Evolutionary conservation across 768 basidiomycete genomes (phyloP).

Genomic region (Podaxis rugospora): DNA sequence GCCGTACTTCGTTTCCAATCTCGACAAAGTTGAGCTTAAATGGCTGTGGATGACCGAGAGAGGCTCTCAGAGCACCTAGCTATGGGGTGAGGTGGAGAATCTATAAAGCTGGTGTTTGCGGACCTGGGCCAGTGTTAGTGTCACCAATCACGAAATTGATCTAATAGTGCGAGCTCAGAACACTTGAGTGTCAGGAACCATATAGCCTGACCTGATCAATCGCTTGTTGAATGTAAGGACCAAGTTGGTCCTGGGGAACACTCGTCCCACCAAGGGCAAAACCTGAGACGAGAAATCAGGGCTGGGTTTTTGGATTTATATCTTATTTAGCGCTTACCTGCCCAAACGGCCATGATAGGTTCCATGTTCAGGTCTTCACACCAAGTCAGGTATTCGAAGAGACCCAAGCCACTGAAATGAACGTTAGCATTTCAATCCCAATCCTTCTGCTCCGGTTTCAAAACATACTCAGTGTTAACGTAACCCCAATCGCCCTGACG

Average conservation of each 20-base stretch:
- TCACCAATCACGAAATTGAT: constrained; percentile 62
- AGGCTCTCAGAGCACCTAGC: constrained; percentile 45
- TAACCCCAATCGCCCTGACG: constrained; percentile 60
- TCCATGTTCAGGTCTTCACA: constrained; percentile 58
- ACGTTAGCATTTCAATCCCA: neutral
- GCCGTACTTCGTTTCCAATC: constrained; percentile 50
- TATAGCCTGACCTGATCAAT: constrained; percentile 41
- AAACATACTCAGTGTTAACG: constrained; percentile 51
- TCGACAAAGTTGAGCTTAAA: constrained; percentile 47
- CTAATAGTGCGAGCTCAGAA: constrained; percentile 18
- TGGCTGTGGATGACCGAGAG: constrained; percentile 50
- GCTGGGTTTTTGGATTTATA: neutral
- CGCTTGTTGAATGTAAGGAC: constrained; percentile 52
- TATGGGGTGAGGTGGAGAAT: neutral
- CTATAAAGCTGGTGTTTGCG: neutral
- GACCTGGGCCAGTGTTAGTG: constrained; percentile 33
- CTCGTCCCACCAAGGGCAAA: constrained; percentile 46
- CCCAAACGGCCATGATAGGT: constrained; percentile 63
- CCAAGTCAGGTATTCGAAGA: constrained; percentile 53
- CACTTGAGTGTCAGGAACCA: neutral
- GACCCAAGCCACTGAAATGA: constrained; percentile 43
- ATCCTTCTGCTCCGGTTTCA: too few species aligned
- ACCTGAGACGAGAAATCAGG: constrained; percentile 24
- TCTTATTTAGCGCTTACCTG: constrained; percentile 27
- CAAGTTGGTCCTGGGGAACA: constrained; percentile 38